These are phyloP conservation scores for Cutaneotrichosporon sp. DNA, from an alignment of 1,284 basidiomycete genomes.

Conservation along the genomic window DNA sequence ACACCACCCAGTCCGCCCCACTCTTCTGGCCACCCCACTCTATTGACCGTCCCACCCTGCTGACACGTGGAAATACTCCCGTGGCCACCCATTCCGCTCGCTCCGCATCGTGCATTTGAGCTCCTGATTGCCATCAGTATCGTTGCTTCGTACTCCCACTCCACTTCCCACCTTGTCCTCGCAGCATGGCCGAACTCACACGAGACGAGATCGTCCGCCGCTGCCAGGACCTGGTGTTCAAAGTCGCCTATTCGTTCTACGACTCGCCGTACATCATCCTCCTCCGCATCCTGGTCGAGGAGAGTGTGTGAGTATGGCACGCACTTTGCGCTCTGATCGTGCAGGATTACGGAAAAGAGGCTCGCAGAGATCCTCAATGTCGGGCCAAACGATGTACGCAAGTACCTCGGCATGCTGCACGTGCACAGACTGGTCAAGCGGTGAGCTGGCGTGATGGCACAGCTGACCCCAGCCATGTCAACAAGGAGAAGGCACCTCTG, in stretches of 20 bases:
- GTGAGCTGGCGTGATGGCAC: constrained; percentile 52
- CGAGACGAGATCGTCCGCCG: constrained; percentile 32
- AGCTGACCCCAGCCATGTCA: constrained; percentile 34
- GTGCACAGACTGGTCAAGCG: constrained; percentile 78
- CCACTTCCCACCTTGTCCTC: background rate
- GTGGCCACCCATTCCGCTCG: no score
- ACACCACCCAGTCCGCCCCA: no score
- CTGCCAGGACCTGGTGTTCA: constrained; percentile 65
- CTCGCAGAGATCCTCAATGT: constrained; percentile 81
- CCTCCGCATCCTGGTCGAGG: constrained; percentile 83
- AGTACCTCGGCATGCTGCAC: constrained; percentile 78
- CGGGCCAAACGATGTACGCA: constrained; percentile 87
- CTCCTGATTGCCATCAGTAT: no score
- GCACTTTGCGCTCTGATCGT: background rate
- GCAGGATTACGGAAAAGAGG: constrained; percentile 51
- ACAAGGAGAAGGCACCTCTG: constrained; percentile 41
- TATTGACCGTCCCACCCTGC: no score
- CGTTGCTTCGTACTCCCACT: background rate
- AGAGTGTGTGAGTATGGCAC: constrained; percentile 64
- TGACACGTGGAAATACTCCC: background rate
- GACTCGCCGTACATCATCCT: constrained; percentile 86
- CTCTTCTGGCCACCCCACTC: no score
- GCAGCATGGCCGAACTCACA: constrained; percentile 23
- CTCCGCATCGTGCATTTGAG: no score
- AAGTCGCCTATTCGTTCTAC: constrained; percentile 90